Evolutionary conservation across 106 monocot species (phyloP).

Genomic region (Dioscorea alata): DNA sequence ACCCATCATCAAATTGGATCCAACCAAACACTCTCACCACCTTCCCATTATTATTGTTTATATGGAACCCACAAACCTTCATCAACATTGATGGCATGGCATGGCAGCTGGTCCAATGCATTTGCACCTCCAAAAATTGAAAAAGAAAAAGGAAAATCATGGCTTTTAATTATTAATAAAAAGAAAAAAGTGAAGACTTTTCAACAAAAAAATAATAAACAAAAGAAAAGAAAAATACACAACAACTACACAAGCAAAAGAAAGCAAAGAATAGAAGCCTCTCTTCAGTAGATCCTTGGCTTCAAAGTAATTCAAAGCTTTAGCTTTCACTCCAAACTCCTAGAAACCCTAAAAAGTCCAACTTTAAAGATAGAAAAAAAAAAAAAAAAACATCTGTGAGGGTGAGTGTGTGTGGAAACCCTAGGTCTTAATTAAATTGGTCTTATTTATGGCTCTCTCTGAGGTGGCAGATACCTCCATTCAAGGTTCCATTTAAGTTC

Average conservation of each 20-base stretch:
- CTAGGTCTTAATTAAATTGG: background rate
- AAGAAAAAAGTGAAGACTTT: background rate
- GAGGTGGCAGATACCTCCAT: background rate
- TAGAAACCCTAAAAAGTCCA: background rate
- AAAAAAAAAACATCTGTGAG: background rate
- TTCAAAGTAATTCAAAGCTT: background rate
- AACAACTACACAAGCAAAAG: background rate
- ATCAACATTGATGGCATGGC: background rate
- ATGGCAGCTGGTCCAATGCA: background rate
- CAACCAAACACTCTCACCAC: background rate
- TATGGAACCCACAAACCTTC: background rate
- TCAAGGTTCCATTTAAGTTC: conserved; percentile 1
- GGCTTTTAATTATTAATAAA: background rate
- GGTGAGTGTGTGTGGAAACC: background rate
- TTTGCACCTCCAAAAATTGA: background rate
- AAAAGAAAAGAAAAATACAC: background rate
- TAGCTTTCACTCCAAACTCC: background rate
- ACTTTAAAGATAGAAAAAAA: background rate
- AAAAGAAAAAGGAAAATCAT: background rate
- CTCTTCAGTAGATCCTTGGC: background rate
- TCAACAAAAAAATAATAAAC: background rate
- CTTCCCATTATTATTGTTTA: background rate
- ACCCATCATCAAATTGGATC: too few relatives aligned
- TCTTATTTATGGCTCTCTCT: conserved; percentile 1
- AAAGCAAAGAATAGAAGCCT: background rate